A percentile compares a stretch with the other conserved stretches of the same genome.
Evolutionary conservation across 805 yeast species (phyloP).

Genomic region (Nakazawaea ishiwadae): DNA sequence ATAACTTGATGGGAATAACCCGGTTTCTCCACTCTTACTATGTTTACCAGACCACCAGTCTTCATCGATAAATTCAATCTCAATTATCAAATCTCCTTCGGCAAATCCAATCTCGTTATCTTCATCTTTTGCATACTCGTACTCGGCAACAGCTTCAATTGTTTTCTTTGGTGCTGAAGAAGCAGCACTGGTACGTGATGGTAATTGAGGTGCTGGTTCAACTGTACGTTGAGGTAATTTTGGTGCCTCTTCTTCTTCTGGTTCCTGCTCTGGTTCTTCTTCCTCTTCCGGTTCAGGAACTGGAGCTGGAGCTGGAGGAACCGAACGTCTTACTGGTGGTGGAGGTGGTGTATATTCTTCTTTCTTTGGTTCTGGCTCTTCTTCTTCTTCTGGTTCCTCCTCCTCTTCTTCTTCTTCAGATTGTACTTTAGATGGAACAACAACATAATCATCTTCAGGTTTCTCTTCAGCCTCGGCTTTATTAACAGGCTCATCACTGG

Average conservation of each 20-base stretch:
- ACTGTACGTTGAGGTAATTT: conserved; percentile 22
- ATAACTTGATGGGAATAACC: conserved; percentile 55
- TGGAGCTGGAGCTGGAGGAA: conserved; percentile 8
- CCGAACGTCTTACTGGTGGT: conserved; percentile 13
- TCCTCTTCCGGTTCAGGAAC: conserved; percentile 17
- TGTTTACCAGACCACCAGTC: conserved; percentile 60
- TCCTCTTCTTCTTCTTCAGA: conserved; percentile 23
- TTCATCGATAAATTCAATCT: conserved; percentile 65
- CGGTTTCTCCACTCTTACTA: conserved; percentile 36
- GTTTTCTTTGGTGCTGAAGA: conserved; percentile 13
- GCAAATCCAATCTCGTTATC: conserved; percentile 66
- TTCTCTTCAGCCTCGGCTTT: conserved; percentile 27
- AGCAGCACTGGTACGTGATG: conserved; percentile 19
- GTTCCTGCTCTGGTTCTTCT: conserved; percentile 18
- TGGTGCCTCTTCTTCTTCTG: conserved; percentile 20
- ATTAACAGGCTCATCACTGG: conserved; percentile 27
- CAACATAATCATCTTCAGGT: conserved; percentile 21
- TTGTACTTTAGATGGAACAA: conserved; percentile 20
- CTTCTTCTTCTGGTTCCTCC: conserved; percentile 22
- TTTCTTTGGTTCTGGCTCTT: conserved; percentile 2
- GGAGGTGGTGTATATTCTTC: conserved; percentile 4
- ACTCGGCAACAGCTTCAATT: conserved; percentile 68
- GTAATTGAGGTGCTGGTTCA: conserved; percentile 18
- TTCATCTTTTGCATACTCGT: conserved; percentile 72
- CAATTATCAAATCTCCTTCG: conserved; percentile 64